Base-by-base conservation (phyloP, 257 asterid species). In the Salvia splendens region DNA sequence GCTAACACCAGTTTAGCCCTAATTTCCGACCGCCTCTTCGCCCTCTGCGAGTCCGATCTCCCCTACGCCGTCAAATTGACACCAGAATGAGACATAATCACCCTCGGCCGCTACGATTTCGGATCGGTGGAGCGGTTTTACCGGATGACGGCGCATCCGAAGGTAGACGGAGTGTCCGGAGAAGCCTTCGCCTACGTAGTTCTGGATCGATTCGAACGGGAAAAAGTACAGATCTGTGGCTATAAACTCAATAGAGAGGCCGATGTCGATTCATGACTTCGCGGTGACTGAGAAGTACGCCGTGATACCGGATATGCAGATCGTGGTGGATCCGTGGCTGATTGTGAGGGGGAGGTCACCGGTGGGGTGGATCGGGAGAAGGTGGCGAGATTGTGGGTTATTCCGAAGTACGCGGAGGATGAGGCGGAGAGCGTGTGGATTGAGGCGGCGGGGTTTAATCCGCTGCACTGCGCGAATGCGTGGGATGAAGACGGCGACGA, bases 121-220 rank as follows among this genome's bases (percentile, higher is more conserved):
- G 6, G 63, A 32, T 51, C 11, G 2, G 78, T 67, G 0, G 55
- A 52, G 8, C 71, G 74, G 3, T 8, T 7, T 1, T 41, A 32
- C 66, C 69, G 81, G 46, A 87, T 85, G 90, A 83, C 87, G 0
- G 90, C 95, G 2, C 95, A 88, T 41, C 90, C 88, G 6, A 80
- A 83, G 32, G 58, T 67, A 0, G 88, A 87, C 17, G 47, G 51
- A 0, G 72, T 50, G 0, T 82, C 92, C 0, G 70, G 77, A 0
- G 84, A 85, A 60, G 73, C 71, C 3, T 88, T 85, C 43, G 82
- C 87, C 3, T 85, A 79, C 56, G 16, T 78, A 64, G 8, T 85
- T 85, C 61, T 46, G 77, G 40, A 52, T 85, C 78, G 30, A 65
- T 15, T 42, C 84, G 0, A 42, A 49, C 0, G 92, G 90, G 3